Base-by-base conservation (phyloP, 2,329 filamentous ascomycete genomes). In the Ceratocystis harringtonii region DNA sequence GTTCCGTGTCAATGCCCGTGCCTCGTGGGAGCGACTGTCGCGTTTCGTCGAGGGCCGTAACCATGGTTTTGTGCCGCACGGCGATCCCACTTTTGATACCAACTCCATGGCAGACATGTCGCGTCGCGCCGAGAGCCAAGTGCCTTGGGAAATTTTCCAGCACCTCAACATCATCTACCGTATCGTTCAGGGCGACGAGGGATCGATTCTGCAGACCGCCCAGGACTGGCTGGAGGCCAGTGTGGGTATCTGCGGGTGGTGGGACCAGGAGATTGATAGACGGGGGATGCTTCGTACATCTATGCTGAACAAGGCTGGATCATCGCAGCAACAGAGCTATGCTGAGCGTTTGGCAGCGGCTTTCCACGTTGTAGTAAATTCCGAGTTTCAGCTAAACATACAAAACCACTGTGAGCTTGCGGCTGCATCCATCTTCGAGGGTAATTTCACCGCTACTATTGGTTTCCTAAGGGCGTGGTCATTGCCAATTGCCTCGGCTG, bases 221-320 rank as follows among this genome's bases (percentile, higher is more conserved):
- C 86, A 92, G 71, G 92, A 96, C 74, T 97, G 92, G 92, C 85
- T 92, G 63, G 92, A 97, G 76, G 92, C 90, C 0, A 88, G 87
- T 0, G 77, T 96, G 67, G 89, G 87, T 1, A 77, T 97, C 62
- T 86, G 92, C 41, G 86, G 88, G 5, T 97, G 92, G 92, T 96
- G 92, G 91, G 87, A 95, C 72, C 90, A 94, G 90, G 87, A 95
- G 72, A 90, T 94, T 68, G 82, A 83, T n/a, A 78, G 74, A 62
- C 75, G 74, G 67, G 78, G 76, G 70, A 75, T 72, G 61, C 72
- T 75, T 22, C 72, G 74, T 66, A 70, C 77, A 44, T 76, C 78
- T 19, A 30, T 65, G 43, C 57, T 67, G 30, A 44, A 57, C 44
- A 66, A 66, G 48, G 61, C 64, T 52, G 44, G 60, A 12, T 61